These are phyloP conservation scores for Fusarium sp. DNA, from an alignment of 2,329 filamentous ascomycete genomes.

Conservation along the genomic window DNA sequence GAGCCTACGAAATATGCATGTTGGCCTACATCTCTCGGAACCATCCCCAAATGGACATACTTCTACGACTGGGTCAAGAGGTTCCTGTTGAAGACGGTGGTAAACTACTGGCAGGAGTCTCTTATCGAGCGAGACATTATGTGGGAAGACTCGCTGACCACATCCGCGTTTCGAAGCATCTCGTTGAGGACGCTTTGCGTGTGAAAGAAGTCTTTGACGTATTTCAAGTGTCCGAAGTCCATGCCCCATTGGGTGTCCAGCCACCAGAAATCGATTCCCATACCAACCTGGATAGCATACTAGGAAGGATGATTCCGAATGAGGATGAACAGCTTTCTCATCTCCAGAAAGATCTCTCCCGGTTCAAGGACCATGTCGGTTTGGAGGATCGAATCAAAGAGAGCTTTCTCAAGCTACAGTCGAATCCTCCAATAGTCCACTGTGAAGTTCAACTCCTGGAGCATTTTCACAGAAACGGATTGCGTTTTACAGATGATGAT, in stretches of 20 bases:
- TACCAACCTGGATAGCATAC: not conserved
- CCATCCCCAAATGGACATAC: not conserved
- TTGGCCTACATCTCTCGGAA: not conserved
- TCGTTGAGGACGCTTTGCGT: not conserved
- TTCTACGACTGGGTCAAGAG: not conserved
- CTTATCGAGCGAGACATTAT: not conserved
- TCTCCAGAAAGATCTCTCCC: not conserved
- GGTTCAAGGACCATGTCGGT: not conserved
- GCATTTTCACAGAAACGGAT: not conserved
- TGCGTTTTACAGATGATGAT: not conserved
- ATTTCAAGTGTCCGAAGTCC: not conserved
- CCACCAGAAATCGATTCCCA: not conserved
- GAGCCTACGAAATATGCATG: not conserved
- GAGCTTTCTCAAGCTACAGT: not conserved
- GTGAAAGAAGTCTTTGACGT: not conserved
- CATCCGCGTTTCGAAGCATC: not conserved
- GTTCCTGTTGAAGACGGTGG: not conserved
- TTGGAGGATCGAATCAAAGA: not conserved
- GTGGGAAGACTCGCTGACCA: not conserved
- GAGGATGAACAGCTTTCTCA: not conserved
- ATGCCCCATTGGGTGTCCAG: not conserved
- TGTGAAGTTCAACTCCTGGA: not conserved
- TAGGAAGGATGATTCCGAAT: not conserved
- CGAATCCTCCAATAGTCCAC: not conserved
- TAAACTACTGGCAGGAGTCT: not conserved